These are phyloP conservation scores for Teratosphaeria viscida DNA, from an alignment of 2,329 filamentous ascomycete species.

Conservation along the genomic window DNA sequence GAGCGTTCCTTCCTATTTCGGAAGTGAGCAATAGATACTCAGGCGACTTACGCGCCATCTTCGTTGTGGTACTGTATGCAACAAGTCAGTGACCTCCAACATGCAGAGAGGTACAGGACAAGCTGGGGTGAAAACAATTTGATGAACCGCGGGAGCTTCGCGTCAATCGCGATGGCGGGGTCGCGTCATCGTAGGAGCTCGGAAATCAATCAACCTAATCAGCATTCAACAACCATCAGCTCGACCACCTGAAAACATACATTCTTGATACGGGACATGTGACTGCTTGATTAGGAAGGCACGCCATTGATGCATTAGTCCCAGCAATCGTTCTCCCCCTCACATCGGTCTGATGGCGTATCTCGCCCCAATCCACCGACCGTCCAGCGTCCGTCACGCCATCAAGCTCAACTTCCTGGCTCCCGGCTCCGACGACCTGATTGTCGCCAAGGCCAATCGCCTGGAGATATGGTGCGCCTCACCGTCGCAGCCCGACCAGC, in stretches of 20 bases:
- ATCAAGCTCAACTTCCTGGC: conserved; percentile 68
- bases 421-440: conserved; percentile 65
- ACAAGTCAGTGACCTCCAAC: not conserved
- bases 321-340: not conserved
- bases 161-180: not conserved
- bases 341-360: conserved; percentile 61
- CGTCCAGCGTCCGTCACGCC: conserved; percentile 85
- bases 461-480: conserved; percentile 64
- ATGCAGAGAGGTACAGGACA: not conserved
- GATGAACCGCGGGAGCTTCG: not conserved
- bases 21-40: not conserved
- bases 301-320: not conserved
- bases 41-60: conserved; percentile 2
- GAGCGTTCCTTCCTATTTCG: not conserved
- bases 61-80: not conserved
- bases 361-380: conserved; percentile 81
- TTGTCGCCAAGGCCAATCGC: conserved; percentile 78
- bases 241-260: not conserved
- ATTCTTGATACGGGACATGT: not conserved
- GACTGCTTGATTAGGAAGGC: not conserved
- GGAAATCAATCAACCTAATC: not conserved
- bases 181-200: not conserved
- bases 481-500: conserved; percentile 44
- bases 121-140: not conserved
- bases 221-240: not conserved